Percentiles rank a stretch among this genome's conserved stretches.
Conservation (phyloP, 768 basidiomycete species). For the Cystofilobasidium macerans region DNA sequence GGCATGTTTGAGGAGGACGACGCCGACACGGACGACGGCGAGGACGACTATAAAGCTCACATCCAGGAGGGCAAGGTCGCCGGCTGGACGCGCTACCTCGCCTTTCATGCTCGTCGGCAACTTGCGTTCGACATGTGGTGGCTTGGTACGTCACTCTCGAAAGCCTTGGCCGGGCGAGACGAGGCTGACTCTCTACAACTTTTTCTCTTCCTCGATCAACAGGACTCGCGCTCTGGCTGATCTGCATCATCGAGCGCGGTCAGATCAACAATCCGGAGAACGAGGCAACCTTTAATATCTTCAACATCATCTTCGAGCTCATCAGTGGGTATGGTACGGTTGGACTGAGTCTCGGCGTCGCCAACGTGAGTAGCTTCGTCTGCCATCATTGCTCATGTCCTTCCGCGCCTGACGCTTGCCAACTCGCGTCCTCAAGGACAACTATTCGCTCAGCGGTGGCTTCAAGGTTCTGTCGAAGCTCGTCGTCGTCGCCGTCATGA, state of each 20-base stretch:
- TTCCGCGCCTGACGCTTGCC: background rate
- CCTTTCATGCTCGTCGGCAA: constrained; percentile 69
- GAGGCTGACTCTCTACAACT: background rate
- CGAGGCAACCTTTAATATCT: constrained; percentile 69
- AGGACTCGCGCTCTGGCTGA: constrained; percentile 65
- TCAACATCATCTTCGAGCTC: constrained; percentile 53
- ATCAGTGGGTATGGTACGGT: constrained; percentile 53
- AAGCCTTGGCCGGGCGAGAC: too few species aligned
- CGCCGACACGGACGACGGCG: constrained; percentile 37
- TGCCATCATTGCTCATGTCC: constrained; percentile 13
- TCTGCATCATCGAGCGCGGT: constrained; percentile 80
- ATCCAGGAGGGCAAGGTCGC: constrained; percentile 25
- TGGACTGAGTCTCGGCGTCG: constrained; percentile 78
- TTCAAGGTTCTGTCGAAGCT: constrained; percentile 75
- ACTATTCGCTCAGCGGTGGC: constrained; percentile 69
- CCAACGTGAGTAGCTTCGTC: constrained; percentile 47
- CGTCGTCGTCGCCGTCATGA: constrained; percentile 76
- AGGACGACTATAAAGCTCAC: constrained; percentile 29
- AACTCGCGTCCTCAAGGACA: constrained; percentile 45
- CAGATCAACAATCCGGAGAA: constrained; percentile 49
- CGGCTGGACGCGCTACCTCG: constrained; percentile 39
- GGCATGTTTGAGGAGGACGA: constrained; percentile 55
- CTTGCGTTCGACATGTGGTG: constrained; percentile 54
- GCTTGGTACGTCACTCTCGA: constrained; percentile 45
- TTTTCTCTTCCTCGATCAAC: background rate